Evolutionary conservation across 148 eudicot species (phyloP), one percentile per base, ranked within the genome.

Genomic region (Silene conica): DNA sequence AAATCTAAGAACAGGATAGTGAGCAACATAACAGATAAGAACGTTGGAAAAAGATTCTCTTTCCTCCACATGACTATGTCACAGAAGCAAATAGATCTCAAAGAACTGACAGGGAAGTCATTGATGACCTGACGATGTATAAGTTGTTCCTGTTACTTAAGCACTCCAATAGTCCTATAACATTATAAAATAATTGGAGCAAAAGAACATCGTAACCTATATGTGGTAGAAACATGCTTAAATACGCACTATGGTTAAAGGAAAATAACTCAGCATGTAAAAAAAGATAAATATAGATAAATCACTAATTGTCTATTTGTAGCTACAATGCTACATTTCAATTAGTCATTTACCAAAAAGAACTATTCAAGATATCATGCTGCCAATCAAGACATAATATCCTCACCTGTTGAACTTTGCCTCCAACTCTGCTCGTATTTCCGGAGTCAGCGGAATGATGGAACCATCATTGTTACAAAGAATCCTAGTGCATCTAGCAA

Each of bases 381-480:
- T 46, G 23, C 48, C 19, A 8, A 55, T 66, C 9, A 38, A 25
- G 60, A 55, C 11, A 54, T 12, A 19, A 31, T 73, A 25, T 54
- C 15, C 84, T 65, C 72, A 91, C 99, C 95, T 96, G 75, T 85
- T 79, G 79, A 92, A 90, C 75, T 85, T 92, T 59, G 91, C 91
- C 73, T 92, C 97, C 73, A 96, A 75, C 77, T 87, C 96, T 60
- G 91, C 80, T 76, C 89, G 89, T 77, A 92, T 85, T 43, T 80
- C 87, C 61, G 92, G 77, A 61, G 91, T 86, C 66, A 96, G 83
- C 57, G 91, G 96, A 71, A 96, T 79, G 43, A 89, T 80, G 65
- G 96, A 92, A 76, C 97, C 96, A 78, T 89, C 90, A 63, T 88
- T 90, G 80, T 96, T 90, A 80, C 96, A 92, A 34, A 96, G 80